Conservation (phyloP, 768 basidiomycete genomes). For the Russula emetica region DNA sequence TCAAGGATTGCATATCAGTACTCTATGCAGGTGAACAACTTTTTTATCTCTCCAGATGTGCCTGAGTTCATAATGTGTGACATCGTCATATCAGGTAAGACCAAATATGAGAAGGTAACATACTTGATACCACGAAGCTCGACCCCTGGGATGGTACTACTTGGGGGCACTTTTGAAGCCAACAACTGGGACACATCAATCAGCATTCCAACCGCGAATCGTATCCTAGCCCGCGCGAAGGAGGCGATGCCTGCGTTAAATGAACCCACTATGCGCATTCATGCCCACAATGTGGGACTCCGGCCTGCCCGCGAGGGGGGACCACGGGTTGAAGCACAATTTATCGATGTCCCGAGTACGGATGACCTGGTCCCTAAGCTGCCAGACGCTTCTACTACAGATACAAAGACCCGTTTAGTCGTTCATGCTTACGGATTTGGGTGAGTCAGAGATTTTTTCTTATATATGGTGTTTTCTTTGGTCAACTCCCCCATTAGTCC, state of each 20-base stretch:
- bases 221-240: conserved; percentile 47
- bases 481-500: conserved; percentile 21
- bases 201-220: conserved; percentile 39
- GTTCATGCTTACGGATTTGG: conserved; percentile 63
- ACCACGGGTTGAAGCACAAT: conserved; percentile 50
- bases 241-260: conserved; percentile 37
- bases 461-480: conserved; percentile 22
- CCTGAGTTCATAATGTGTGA: neutral
- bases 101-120: conserved; percentile 33
- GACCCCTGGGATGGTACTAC: conserved; percentile 43
- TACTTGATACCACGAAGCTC: conserved; percentile 63
- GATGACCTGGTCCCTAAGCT: conserved; percentile 27
- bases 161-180: conserved; percentile 55
- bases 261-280: conserved; percentile 40
- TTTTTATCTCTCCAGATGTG: neutral
- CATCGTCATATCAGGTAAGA: neutral
- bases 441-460: conserved; percentile 34
- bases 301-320: conserved; percentile 55
- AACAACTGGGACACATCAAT: conserved; percentile 51
- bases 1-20: conserved; percentile 39
- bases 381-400: conserved; percentile 25
- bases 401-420: conserved; percentile 35
- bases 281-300: conserved; percentile 55
- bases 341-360: conserved; percentile 37
- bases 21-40: neutral